These are phyloP conservation scores for Hymenoscyphus fraxineus DNA, from an alignment of 2,329 filamentous ascomycete species.

Conservation along the genomic window DNA sequence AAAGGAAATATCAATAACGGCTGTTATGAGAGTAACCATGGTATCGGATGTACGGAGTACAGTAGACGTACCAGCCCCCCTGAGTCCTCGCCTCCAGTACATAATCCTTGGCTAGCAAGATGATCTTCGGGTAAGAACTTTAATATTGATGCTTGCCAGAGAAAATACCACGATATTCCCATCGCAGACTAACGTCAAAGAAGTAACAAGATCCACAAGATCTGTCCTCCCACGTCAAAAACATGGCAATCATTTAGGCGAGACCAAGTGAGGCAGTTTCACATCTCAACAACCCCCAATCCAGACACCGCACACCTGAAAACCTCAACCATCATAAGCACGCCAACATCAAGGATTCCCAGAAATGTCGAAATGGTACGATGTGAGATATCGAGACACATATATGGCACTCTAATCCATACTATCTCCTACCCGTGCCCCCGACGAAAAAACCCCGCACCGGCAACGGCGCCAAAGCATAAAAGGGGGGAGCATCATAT, in stretches of 20 bases:
- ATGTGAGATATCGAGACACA: not conserved
- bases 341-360: not conserved
- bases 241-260: not conserved
- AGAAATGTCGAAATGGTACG: not conserved
- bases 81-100: not conserved
- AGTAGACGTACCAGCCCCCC: not conserved
- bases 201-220: too few relatives aligned
- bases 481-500: not conserved
- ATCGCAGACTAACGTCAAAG: too few relatives aligned
- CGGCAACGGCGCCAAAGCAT: conserved; percentile 2
- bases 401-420: too few relatives aligned
- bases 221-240: not conserved
- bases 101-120: not conserved
- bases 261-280: not conserved
- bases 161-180: not conserved
- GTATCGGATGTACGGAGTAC: not conserved
- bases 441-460: not conserved
- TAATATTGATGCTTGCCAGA: not conserved
- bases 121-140: not conserved
- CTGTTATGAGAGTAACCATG: not conserved
- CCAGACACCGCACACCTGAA: not conserved
- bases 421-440: not conserved
- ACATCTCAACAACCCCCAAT: not conserved
- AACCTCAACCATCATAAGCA: not conserved
- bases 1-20: not conserved